Evolutionary conservation across 352 stramenopile species (phyloP).

Genomic region (Phytophthora parvispora): DNA sequence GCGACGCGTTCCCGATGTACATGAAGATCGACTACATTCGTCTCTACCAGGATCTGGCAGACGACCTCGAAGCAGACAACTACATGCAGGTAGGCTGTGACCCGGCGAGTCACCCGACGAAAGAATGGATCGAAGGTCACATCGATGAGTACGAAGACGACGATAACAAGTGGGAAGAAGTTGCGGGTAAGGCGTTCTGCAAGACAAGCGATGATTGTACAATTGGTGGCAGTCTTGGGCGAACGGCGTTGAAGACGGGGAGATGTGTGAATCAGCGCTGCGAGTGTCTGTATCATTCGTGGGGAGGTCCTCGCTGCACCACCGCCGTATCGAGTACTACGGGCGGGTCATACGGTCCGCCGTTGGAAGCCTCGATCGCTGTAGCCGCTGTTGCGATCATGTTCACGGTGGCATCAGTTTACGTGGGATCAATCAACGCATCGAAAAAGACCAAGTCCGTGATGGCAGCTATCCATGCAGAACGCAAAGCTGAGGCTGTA

Average conservation of each 20-base stretch:
- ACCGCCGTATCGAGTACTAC: conserved; percentile 28
- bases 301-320: conserved; percentile 71
- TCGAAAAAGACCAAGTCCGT: conserved; percentile 25
- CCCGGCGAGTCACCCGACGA: conserved; percentile 42
- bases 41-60: conserved; percentile 77
- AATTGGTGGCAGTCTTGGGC: conserved; percentile 25
- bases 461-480: conserved; percentile 18
- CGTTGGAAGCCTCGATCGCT: conserved; percentile 42
- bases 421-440: conserved; percentile 10
- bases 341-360: conserved; percentile 55
- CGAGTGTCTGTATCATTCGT: conserved; percentile 55
- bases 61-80: conserved; percentile 24
- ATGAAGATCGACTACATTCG: conserved; percentile 88
- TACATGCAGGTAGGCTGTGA: conserved; percentile 45
- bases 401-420: conserved; percentile 11
- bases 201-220: conserved; percentile 55
- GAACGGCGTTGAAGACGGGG: conserved; percentile 40
- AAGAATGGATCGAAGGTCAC: conserved; percentile 46
- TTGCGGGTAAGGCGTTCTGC: conserved; percentile 53
- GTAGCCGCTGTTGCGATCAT: conserved; percentile 19
- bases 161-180: conserved; percentile 43
- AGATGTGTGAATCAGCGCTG: conserved; percentile 60
- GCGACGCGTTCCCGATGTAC: conserved; percentile 53
- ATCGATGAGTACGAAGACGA: conserved; percentile 47
- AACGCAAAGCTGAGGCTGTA: no score